These are phyloP conservation scores for Gelatoporia subvermispora DNA, from an alignment of 768 basidiomycete genomes.

Conservation along the genomic window DNA sequence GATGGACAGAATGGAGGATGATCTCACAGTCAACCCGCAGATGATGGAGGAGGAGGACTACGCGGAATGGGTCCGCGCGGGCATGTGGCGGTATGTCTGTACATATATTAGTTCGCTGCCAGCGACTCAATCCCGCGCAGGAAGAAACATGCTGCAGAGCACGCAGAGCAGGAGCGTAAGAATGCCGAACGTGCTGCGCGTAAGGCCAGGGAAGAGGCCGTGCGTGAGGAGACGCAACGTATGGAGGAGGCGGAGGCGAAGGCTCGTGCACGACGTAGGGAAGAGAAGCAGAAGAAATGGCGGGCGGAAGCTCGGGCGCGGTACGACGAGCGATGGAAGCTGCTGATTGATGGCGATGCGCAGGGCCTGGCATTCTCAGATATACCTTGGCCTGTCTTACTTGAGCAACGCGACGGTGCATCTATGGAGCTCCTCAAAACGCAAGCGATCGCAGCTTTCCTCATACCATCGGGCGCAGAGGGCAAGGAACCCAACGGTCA, in stretches of 20 bases:
- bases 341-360: conserved; percentile 30
- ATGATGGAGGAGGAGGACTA: conserved; percentile 85
- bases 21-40: conserved; percentile 36
- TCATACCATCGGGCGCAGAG: conserved; percentile 32
- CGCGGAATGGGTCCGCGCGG: conserved; percentile 77
- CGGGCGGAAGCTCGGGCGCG: conserved; percentile 42
- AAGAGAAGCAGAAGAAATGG: conserved; percentile 40
- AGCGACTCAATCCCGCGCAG: conserved; percentile 27
- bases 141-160: conserved; percentile 63
- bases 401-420: background rate
- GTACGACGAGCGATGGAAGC: conserved; percentile 58
- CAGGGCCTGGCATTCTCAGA: conserved; percentile 43
- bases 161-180: conserved; percentile 54
- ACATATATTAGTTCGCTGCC: background rate
- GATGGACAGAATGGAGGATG: conserved; percentile 37
- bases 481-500: background rate
- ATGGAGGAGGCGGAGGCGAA: conserved; percentile 49
- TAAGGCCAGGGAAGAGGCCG: conserved; percentile 47
- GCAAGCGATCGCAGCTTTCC: conserved; percentile 53
- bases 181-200: conserved; percentile 51
- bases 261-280: conserved; percentile 43
- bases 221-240: conserved; percentile 47
- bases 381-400: conserved; percentile 68
- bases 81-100: conserved; percentile 71
- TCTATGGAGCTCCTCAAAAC: conserved; percentile 46